These are phyloP conservation scores for Camelina sativa DNA, from an alignment of 345 rosid genomes.

Conservation along the genomic window DNA sequence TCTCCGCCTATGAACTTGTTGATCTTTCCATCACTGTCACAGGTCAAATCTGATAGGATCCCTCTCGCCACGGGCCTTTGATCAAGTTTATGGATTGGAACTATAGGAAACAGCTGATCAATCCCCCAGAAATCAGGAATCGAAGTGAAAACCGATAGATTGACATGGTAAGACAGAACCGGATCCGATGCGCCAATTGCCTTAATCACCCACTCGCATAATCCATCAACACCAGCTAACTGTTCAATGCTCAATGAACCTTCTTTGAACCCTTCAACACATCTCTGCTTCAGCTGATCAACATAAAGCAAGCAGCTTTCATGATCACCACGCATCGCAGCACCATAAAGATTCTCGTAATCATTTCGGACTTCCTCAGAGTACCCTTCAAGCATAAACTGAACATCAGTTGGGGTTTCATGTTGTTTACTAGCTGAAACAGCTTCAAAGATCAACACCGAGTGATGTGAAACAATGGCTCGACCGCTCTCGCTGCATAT, in stretches of 20 bases:
- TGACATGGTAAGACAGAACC: constrained; percentile 68
- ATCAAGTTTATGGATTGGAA: constrained; percentile 79
- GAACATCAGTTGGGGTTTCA: constrained; percentile 49
- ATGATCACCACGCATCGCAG: constrained; percentile 66
- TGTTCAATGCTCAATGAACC: constrained; percentile 79
- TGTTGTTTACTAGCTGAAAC: constrained; percentile 52
- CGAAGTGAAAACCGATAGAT: constrained; percentile 85
- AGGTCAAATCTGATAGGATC: constrained; percentile 81
- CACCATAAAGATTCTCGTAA: constrained; percentile 53
- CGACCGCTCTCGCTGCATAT: constrained; percentile 92
- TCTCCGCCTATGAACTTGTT: constrained; percentile 89
- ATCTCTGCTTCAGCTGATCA: constrained; percentile 78
- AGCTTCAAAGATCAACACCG: constrained; percentile 82
- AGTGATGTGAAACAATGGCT: constrained; percentile 93
- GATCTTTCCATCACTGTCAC: constrained; percentile 93
- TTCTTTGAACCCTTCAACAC: constrained; percentile 76
- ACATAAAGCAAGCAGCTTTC: constrained; percentile 67
- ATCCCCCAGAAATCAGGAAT: constrained; percentile 97
- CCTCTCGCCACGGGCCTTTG: constrained; percentile 73
- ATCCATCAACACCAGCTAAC: constrained; percentile 79
- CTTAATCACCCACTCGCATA: constrained; percentile 66
- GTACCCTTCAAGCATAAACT: constrained; percentile 57
- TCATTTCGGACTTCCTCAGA: constrained; percentile 66
- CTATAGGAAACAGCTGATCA: constrained; percentile 84
- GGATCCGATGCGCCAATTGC: constrained; percentile 65